Evolutionary conservation across 2,329 filamentous ascomycete species (phyloP), one percentile per base, ranked within the genome.

Genomic region (Fusarium marasasianum): DNA sequence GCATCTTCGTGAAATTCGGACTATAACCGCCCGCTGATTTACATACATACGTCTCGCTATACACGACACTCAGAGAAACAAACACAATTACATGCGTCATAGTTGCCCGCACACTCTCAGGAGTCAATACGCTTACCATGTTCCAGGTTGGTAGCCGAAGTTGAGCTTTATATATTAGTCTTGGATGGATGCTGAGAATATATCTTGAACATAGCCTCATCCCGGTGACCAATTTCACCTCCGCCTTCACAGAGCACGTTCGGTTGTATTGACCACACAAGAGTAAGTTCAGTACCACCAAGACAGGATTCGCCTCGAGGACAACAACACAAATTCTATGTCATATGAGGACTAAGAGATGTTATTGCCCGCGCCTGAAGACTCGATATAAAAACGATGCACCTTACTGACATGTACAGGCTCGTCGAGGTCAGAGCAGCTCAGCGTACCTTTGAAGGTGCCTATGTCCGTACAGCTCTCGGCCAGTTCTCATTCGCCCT

Each of bases 401-500:
- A 45, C 1, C 44, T 41, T 35, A 33, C 66, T 70, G 11, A 70
- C 38, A 37, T 15, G 12, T 13, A 24, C 67, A 91, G 89, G 83
- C 92, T 99, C 48, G 94, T 98, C 73, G 96, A 98, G 84, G 93
- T 98, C 75, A 94, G 96, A 73, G 96, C 96, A 18, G 94, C 96
- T 17, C 96, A 99, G 82, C 91, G 96, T 62, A 99, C 96, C 5
- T 99, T 98, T 78, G 96, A 99, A 83, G 96, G 96, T 29, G 96
- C 96, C 29, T 99, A 98, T 83, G 93, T 98, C 80, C 93, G 96
- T 70, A 99, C 96, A 1, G 95, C 96, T 6, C 90, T 99, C 26
- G 94, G 94, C 7, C 95, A 98, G 80, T 98, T 98, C 86, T 96
- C 93, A 64, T 98, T 99, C 82, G 92, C 96, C 26, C 91, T 99